Evolutionary conservation across 768 basidiomycete genomes (phyloP).

Genomic region (Lactarius indigo): DNA sequence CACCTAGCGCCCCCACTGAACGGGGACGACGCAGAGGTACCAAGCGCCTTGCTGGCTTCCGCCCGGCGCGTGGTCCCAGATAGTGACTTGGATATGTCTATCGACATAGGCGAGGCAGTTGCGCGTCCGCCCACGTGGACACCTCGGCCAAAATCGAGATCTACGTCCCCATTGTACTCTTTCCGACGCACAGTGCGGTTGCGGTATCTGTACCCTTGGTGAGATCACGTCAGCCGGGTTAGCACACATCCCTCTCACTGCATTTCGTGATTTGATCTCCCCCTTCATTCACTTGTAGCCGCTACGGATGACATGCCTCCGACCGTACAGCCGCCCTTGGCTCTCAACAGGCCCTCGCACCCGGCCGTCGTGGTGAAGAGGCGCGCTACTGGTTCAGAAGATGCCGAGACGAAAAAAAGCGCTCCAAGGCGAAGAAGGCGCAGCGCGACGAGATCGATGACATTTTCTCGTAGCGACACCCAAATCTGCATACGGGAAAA

Average conservation of each 20-base stretch:
- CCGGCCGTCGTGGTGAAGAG: conserved; percentile 15
- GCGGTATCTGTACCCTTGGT: background rate
- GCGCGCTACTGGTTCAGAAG: conserved; percentile 2
- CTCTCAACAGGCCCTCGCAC: background rate
- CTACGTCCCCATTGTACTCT: background rate
- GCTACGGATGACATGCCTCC: background rate
- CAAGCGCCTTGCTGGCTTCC: background rate
- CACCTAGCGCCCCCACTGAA: background rate
- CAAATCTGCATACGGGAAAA: background rate
- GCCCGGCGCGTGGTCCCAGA: background rate
- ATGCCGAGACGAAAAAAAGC: background rate
- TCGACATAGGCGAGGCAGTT: conserved; percentile 15
- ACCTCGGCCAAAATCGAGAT: background rate
- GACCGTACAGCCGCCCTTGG: background rate
- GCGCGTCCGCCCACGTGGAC: background rate
- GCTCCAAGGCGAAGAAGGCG: conserved; percentile 2
- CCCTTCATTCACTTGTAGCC: background rate
- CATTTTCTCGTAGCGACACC: conserved; percentile 17
- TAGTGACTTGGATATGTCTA: conserved; percentile 10
- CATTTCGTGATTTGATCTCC: background rate
- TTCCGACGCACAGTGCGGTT: background rate
- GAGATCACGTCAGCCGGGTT: background rate
- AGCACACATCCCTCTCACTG: background rate
- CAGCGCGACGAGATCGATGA: conserved; percentile 24
- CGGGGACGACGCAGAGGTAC: background rate